Base-by-base conservation (phyloP, 768 basidiomycete genomes). In the Trichaptum fuscoviolaceum region DNA sequence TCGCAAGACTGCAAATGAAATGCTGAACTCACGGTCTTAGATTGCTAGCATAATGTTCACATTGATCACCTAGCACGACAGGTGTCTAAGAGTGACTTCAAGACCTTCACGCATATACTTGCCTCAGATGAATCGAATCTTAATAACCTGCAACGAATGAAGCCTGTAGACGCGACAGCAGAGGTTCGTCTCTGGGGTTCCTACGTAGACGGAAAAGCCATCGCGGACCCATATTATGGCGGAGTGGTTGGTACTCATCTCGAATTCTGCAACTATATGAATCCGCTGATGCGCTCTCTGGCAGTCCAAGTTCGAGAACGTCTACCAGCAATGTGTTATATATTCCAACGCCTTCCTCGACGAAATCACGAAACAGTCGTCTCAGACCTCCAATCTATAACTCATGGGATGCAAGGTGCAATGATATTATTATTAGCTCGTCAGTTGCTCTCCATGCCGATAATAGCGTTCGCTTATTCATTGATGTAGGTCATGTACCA, bases 181-280 rank as follows among this genome's bases (percentile, higher is more conserved):
- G 80, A 82, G 63, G 82, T 95, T 34, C 82, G 82, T 7, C 81
- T 95, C n/a, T 95, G 90, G 87, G 92, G 92, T 20, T 89, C 90
- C 6, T 93, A 89, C 73, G 76, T 87, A 6, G 90, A 91, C 73
- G 79, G 81, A 61, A 83, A 83, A 71, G 81, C 87, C 20, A 94
- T 97, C 68, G 80, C 82, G 12, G 95, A 96, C 74, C 95, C 95
- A 6, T 96, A 95, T 75, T 95, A 92, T 68, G 91, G 88, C 15
- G 85, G 85, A 35, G 78, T 80, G 34, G 87, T 89, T 73, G 72
- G 85, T 76, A 23, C 63, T 24, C 25, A 35, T 8, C 4, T 58
- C 62, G 27, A 20, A 59, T 26, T 67, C 10, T 24, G n/a, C 60
- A 59, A 57, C 23, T 26, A 60, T 36, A 18, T 63, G 15, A 35